Evolutionary conservation across 78 protist species (phyloP).

Genomic region (Dictyostelium intermedium): DNA sequence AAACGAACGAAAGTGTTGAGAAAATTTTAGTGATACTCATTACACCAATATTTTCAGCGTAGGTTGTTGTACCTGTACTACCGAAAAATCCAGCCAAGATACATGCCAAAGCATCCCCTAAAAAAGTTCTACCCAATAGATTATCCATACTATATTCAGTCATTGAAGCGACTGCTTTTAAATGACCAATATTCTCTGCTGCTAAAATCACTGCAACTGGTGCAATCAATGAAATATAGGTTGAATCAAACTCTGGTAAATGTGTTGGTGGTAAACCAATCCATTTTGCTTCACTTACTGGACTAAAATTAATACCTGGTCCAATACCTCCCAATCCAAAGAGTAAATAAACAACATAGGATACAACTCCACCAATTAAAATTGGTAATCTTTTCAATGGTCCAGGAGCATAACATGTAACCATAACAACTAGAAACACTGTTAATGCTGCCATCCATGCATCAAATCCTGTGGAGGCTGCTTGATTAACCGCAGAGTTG

Average conservation of each 20-base stretch:
- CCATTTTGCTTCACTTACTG: slow-evolving; percentile 2
- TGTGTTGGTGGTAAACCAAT: slow-evolving; percentile 23
- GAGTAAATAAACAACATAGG: slow-evolving; percentile 8
- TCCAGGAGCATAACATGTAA: slow-evolving; percentile 20
- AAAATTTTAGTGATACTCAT: slow-evolving; percentile 37
- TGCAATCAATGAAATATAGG: slow-evolving; percentile 20
- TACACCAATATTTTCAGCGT: slow-evolving; percentile 60
- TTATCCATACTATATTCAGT: neutral
- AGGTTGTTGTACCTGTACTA: slow-evolving; percentile 33
- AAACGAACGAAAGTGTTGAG: neutral
- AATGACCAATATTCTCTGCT: slow-evolving; percentile 41
- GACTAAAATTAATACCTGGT: slow-evolving; percentile 24
- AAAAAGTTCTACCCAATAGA: slow-evolving; percentile 12
- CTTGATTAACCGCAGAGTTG: neutral
- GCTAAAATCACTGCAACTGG: slow-evolving; percentile 21
- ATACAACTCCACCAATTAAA: slow-evolving; percentile 10
- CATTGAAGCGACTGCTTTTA: slow-evolving; percentile 36
- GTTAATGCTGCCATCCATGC: slow-evolving; percentile 36
- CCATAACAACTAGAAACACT: neutral
- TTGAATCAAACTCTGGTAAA: neutral
- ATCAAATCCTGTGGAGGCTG: slow-evolving; percentile 2
- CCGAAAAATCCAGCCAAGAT: slow-evolving; percentile 13
- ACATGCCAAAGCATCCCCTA: slow-evolving; percentile 33
- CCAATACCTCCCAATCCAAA: slow-evolving; percentile 32
- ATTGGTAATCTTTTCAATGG: slow-evolving; percentile 31